Base-by-base conservation (phyloP, 2,329 filamentous ascomycete species). In the Aureobasidium sp. region DNA sequence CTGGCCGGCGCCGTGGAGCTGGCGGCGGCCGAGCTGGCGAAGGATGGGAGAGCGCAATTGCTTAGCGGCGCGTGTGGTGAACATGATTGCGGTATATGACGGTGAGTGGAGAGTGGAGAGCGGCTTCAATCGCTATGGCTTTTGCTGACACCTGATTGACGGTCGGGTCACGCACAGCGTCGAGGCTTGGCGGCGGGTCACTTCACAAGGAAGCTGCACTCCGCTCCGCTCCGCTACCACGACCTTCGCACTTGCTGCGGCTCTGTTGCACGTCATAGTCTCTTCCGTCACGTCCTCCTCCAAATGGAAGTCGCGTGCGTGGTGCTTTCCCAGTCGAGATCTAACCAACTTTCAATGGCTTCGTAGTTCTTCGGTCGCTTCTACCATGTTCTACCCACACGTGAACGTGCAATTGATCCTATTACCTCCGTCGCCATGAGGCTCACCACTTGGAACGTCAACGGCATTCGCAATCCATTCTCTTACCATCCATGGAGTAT, bases 401-500 rank as follows among this genome's bases (percentile, higher is more conserved):
- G 27, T 47, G 42, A 40, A 58, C 29, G 21, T 58, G 42, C 54
- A 29, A 57, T 38, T 37, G 40, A 57, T 10, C 13, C 21, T 29
- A 37, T 42, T 35, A 38, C 65, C 31, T 35, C 47, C 29, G 25
- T 50, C 64, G 68, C 61, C 63, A 73, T 73, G 71, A 70, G 71
- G 62, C 69, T 73, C 63, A 73, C 71, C 15, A 73, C 71, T 45
- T 73, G 71, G 78, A 80, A 80, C 69, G 78, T 80, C 68, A 80
- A 80, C 64, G 78, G 78, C 69, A 79, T 80, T 61, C 76, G 78
- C 63, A 80, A 80, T 64, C 78, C 78, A n/a, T 79, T 80, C 69
- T 74, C 75, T 43, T 80, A 80, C 67, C 75, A 77, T 66, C 78
- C 78, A 75, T 80, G 78, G 78, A 75, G 77, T 67, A 55, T 50